phyloP scores from a whole-genome alignment of 768 basidiomycete genomes.

The Boletellus ananas region DNA sequence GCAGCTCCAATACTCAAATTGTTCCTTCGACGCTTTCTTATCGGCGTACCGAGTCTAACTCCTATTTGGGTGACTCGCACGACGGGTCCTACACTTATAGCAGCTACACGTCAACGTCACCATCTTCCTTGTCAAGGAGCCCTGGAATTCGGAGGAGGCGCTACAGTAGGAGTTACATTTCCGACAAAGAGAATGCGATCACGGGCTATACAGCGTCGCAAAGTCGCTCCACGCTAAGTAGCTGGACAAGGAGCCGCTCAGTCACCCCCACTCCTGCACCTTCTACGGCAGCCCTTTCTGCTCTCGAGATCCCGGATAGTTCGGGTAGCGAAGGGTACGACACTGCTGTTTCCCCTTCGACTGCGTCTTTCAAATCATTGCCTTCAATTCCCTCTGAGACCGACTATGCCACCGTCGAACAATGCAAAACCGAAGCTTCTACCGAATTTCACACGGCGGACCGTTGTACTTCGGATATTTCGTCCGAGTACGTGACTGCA shows the following conservation, averaged over 20 bases:
- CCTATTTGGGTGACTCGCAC: conserved; percentile 55
- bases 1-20: conserved; percentile 41
- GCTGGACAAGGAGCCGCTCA: conserved; percentile 33
- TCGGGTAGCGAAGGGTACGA: conserved; percentile 53
- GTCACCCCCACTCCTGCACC: conserved; percentile 31
- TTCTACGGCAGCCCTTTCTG: conserved; percentile 27
- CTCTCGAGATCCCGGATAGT: conserved; percentile 27
- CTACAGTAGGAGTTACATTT: conserved; percentile 36
- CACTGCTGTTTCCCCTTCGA: conserved; percentile 41
- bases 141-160: conserved; percentile 54
- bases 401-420: conserved; percentile 41
- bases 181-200: conserved; percentile 56
- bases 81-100: conserved; percentile 35
- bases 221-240: conserved; percentile 32
- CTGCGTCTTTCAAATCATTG: conserved; percentile 51
- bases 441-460: conserved; percentile 50
- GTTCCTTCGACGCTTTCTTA: conserved; percentile 51
- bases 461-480: conserved; percentile 37
- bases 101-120: conserved; percentile 38
- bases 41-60: conserved; percentile 49
- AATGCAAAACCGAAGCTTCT: conserved; percentile 40
- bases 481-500: conserved; percentile 51
- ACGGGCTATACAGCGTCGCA: conserved; percentile 33
- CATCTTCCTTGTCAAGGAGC: conserved; percentile 55
- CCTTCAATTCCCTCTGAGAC: conserved; percentile 59